phyloP scores from a whole-genome alignment of 2,329 filamentous ascomycete genomes.

The Cadophora sp. region DNA sequence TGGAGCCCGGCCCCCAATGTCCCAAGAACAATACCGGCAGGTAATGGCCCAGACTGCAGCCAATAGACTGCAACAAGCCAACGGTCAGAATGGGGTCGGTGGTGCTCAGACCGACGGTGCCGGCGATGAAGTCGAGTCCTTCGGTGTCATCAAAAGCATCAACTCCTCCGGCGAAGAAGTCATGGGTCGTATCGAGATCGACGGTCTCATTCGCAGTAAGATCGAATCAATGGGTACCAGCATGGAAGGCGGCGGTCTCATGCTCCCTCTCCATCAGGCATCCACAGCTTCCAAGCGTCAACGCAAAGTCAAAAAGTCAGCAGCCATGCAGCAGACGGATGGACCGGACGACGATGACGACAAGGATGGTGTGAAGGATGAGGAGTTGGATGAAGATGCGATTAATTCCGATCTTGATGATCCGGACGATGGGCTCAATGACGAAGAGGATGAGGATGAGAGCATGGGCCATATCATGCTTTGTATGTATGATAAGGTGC shows the following conservation, averaged over 20 bases:
- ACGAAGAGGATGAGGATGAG: conserved; percentile 88
- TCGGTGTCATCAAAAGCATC: conserved; percentile 64
- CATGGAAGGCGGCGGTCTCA: conserved; percentile 78
- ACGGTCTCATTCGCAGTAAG: conserved; percentile 71
- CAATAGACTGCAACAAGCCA: conserved; percentile 46
- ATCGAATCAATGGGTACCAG: conserved; percentile 69
- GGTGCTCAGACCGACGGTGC: conserved; percentile 79
- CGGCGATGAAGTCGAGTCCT: conserved; percentile 59
- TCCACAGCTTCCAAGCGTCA: conserved; percentile 48
- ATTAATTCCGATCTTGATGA: conserved; percentile 99
- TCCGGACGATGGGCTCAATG: conserved; percentile 82
- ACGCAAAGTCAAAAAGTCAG: conserved; percentile 35
- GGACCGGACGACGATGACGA: conserved; percentile 65
- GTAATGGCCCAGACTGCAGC: conserved; percentile 43
- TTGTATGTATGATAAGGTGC: conserved; percentile 99
- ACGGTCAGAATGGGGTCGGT: conserved; percentile 49
- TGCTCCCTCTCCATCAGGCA: conserved; percentile 66
- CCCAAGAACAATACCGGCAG: conserved; percentile 37
- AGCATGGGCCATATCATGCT: conserved; percentile 90
- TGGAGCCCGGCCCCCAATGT: conserved; percentile 21
- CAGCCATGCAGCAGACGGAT: conserved; percentile 59
- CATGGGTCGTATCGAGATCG: conserved; percentile 68
- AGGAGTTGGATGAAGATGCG: conserved; percentile 83
- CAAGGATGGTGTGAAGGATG: conserved; percentile 61
- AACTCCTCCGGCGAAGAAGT: conserved; percentile 59